Base-by-base conservation (phyloP, 495 filamentous ascomycete species). In the Elaphomyces granulatus region DNA sequence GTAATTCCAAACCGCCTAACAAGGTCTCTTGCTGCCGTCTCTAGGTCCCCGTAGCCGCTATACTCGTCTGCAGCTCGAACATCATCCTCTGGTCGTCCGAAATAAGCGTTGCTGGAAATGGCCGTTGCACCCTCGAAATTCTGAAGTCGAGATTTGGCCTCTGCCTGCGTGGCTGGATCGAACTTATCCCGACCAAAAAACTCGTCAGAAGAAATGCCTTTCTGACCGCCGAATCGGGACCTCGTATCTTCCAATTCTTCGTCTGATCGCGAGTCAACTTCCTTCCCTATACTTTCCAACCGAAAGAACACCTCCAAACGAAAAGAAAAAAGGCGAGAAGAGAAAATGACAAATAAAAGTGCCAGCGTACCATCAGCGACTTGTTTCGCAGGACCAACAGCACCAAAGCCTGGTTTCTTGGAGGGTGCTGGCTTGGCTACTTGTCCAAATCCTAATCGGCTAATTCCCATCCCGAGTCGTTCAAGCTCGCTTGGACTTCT, bases 91-190 rank as follows among this genome's bases (percentile, higher is more conserved):
- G 86, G 78, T 20, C 87, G 81, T 40, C 90, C 90, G 59, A 98
- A 98, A 66, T 96, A 98, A 42, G 80, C 80, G 61, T 95, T 96
- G 37, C 83, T 90, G 8, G 86, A 94, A 56, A 98, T 98, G 37
- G 85, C 61, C 8, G 78, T 80, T 8, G 90, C 90, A 34, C 90
- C 83, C 55, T 96, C 90, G 54, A 98, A 98, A 15, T 86, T 79
- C 56, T 83, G 77, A 31, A 98, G 74, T 10, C 90, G 75, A 9
- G 72, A 64, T 62, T 90, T 87, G 37, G 90, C 87, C 66, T 95
- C 87, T 32, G 79, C 69, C 52, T 87, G 80, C 3, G 80, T 77
- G 23, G 66, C 63, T 20, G 87, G 76, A 48, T 98, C 85, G 53
- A 80, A 96, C 36, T 71, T 61, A 18, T 84, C 82, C 50, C 87